These are phyloP conservation scores for Acmispon strigosus DNA, from an alignment of 306 rosid species.

Conservation along the genomic window DNA sequence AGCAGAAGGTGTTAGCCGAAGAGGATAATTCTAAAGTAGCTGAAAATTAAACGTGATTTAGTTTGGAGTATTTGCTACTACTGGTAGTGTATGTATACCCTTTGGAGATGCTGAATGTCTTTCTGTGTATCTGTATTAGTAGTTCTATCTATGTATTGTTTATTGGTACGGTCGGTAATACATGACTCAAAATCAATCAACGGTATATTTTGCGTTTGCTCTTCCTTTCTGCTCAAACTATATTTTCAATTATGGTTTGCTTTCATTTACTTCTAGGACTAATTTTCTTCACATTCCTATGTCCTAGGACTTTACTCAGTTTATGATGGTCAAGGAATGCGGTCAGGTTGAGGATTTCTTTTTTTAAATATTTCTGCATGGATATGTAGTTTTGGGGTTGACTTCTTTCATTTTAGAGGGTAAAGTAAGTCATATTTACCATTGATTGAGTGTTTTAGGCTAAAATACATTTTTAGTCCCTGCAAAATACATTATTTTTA, in stretches of 20 bases:
- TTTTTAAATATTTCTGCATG: background rate
- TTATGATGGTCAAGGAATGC: background rate
- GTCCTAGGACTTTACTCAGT: background rate
- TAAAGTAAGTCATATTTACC: too few relatives aligned
- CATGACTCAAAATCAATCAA: constrained; percentile 16
- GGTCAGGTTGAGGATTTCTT: background rate
- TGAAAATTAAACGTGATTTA: constrained; percentile 25
- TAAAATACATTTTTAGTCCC: too few relatives aligned
- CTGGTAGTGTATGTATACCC: constrained; percentile 13
- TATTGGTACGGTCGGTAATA: constrained; percentile 15
- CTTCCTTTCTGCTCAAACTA: background rate
- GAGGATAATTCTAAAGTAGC: constrained; percentile 37
- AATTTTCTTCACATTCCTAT: background rate
- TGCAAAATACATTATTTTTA: too few relatives aligned
- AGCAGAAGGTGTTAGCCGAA: constrained; percentile 21
- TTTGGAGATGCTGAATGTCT: background rate
- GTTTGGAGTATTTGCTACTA: constrained; percentile 3
- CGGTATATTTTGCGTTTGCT: constrained; percentile 15
- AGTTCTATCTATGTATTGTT: constrained; percentile 15
- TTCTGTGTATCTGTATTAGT: constrained; percentile 22
- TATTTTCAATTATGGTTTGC: background rate
- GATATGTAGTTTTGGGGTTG: too few relatives aligned
- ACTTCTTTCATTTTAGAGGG: too few relatives aligned
- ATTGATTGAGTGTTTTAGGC: too few relatives aligned
- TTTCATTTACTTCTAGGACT: background rate